Evolutionary conservation across 2,329 filamentous ascomycete genomes (phyloP).

Genomic region (Sodiomyces alkalinus): DNA sequence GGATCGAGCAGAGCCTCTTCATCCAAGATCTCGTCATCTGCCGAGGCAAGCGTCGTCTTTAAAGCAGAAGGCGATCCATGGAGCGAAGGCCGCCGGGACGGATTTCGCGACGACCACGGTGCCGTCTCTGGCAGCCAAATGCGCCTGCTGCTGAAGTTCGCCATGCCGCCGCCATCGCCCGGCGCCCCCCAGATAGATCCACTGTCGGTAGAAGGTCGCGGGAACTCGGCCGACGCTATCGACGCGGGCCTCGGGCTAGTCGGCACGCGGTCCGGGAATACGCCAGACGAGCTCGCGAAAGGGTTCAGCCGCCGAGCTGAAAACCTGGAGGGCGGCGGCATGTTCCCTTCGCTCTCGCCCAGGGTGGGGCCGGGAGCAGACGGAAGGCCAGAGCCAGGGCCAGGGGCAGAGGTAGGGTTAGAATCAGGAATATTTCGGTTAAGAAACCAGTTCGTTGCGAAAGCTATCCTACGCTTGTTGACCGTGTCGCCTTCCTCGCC

Average conservation of each 20-base stretch:
- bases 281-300: slow-evolving; percentile 32
- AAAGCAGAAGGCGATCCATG: slow-evolving; percentile 57
- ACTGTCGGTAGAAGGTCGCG: slow-evolving; percentile 65
- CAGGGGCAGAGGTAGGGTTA: too few relatives aligned
- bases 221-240: slow-evolving; percentile 54
- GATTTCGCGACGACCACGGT: slow-evolving; percentile 44
- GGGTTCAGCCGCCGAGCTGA: slow-evolving; percentile 28
- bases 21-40: slow-evolving; percentile 48
- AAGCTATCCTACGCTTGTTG: slow-evolving; percentile 42
- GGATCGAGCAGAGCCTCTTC: slow-evolving; percentile 38
- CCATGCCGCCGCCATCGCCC: too few relatives aligned
- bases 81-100: slow-evolving; percentile 67
- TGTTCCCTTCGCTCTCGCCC: slow-evolving; percentile 23
- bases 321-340: slow-evolving; percentile 14
- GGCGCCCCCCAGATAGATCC: slow-evolving; percentile 56
- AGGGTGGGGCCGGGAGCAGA: slow-evolving; percentile 32
- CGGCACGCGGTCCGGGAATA: slow-evolving; percentile 38
- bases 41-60: slow-evolving; percentile 45
- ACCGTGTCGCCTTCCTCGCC: slow-evolving; percentile 39
- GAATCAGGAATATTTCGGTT: too few relatives aligned
- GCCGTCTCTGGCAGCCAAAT: slow-evolving; percentile 50
- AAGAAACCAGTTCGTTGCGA: slow-evolving; percentile 44
- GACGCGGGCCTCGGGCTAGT: slow-evolving; percentile 52
- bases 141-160: slow-evolving; percentile 29
- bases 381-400: too few relatives aligned